Evolutionary conservation across 108 stramenopile species (phyloP), one percentile per base, ranked within the genome.

Genomic region (Cyclotella sp.): DNA sequence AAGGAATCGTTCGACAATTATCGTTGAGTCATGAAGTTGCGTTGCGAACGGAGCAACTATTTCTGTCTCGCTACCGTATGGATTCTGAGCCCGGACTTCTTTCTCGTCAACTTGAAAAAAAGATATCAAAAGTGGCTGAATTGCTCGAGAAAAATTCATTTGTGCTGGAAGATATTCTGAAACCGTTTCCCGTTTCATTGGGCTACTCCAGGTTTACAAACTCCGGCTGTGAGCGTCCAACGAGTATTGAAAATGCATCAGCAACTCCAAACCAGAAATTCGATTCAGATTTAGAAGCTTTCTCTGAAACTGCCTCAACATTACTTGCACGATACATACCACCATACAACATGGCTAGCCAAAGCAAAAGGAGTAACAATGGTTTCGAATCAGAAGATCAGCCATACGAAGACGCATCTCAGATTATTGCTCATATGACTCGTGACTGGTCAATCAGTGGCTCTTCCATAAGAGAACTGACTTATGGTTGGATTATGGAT

Each of bases 381-480:
- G 52, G 68, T 22, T 52, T 46, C 29, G 55, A 74, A 29, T 42
- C 43, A 27, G 72, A 71, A 34, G 63, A 57, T 7, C 29, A 45
- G 21, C 44, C 85, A 26, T 95, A 95, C 47, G 87, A 93, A 68
- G 79, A 85, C 15, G 85, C 86, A 9, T 58, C 77, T 8, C 90
- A 91, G 76, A 76, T 93, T 8, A 62, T 90, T 44, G 85, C 91
- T 15, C 94, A 95, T 70, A 68, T 93, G 19, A 89, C 86, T 10
- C 77, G 94, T 43, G 94, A 95, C 65, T 95, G 94, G 94, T 80
- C 87, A 18, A 40, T 7, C 0, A 54, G 63, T 44, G 94, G 91
- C 28, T 22, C 54, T 47, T n/a, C 62, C 14, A 75, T 90, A 39
- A 79, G 91, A 24, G 22, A 69, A 14, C 53, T 58, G 14, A 67